Evolutionary conservation across 352 stramenopile genomes (phyloP), one percentile per base, ranked within the genome.

Genomic region (Thraustotheca clavata): DNA sequence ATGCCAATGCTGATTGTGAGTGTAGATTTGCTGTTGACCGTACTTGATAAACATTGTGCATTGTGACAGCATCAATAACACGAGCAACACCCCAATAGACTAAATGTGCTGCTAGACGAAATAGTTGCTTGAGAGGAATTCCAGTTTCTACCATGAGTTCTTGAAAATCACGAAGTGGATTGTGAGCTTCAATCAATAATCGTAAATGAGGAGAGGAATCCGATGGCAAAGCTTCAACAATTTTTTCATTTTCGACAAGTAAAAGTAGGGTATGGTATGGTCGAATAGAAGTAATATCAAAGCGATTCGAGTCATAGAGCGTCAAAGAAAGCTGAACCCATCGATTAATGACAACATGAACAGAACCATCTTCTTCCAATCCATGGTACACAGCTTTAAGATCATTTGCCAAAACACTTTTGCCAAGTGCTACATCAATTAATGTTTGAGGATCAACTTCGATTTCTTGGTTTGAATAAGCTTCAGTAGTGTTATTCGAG

Each of bases 41-140:
- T 20, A 93, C 81, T 67, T 92, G 82, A 55, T 95, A 95, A 54
- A 92, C 85, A 50, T 91, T 95, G 71, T 91, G 81, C 59, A 92
- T 71, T 2, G 86, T 91, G 62, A 95, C 81, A 5, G 82, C 82
- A 38, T 95, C 86, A 43, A 95, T 74, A 27, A 95, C 77, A 16
- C 79, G 75, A 0, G 77, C 86, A 49, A 80, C 86, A 31, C 84
- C 84, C 86, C 86, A 95, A 63, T 90, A 91, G 0, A 90, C 80
- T 9, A 95, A 72, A 69, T 95, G 86, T 43, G 84, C 84, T 2
- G 83, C 73, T 16, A 95, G 72, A 18, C 84, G 80, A 68, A 93
- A 95, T 12, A 95, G 48, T 35, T 93, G 86, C 38, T 90, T 80
- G 62, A 93, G 82, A 0, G 84, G 79, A 6, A 92, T 75, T 12